A percentile compares a stretch with the other conserved stretches of the same genome.
Conservation (phyloP, 208 protist genomes). For the Naegleria gruberi region DNA sequence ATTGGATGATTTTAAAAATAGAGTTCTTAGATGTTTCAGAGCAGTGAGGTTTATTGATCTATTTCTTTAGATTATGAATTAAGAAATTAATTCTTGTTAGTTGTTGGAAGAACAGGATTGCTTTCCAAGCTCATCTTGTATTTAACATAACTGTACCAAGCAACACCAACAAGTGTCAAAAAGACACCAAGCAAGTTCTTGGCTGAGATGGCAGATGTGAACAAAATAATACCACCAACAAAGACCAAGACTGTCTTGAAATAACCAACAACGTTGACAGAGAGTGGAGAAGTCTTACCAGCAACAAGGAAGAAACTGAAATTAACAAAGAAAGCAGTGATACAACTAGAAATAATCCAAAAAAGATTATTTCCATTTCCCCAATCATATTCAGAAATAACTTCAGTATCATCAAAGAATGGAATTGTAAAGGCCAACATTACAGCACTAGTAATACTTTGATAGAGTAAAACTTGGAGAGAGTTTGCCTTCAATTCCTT, state of each 20-base stretch:
- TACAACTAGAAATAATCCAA: conserved; percentile 48
- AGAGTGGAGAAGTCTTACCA: conserved; percentile 64
- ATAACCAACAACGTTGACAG: conserved; percentile 68
- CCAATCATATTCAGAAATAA: conserved; percentile 42
- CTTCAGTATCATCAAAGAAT: conserved; percentile 50
- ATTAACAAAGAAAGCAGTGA: conserved; percentile 71
- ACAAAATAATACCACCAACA: conserved; percentile 52
- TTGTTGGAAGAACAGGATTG: not conserved
- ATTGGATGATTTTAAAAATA: too few relatives aligned
- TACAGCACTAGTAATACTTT: conserved; percentile 60
- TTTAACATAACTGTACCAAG: not conserved
- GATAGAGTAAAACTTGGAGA: conserved; percentile 74
- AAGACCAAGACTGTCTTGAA: conserved; percentile 66
- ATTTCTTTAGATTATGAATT: too few relatives aligned
- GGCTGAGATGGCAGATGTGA: not conserved
- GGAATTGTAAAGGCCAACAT: conserved; percentile 59
- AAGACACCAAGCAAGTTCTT: not conserved
- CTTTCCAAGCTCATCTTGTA: not conserved
- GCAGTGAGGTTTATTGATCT: too few relatives aligned
- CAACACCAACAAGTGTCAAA: not conserved
- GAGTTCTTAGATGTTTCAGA: too few relatives aligned
- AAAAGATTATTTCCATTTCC: not conserved
- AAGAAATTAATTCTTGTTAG: not conserved
- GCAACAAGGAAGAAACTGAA: conserved; percentile 74
- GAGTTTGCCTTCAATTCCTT: conserved; percentile 56